phyloP scores from a whole-genome alignment of 805 yeast species.

The Starmera quercuum region DNA sequence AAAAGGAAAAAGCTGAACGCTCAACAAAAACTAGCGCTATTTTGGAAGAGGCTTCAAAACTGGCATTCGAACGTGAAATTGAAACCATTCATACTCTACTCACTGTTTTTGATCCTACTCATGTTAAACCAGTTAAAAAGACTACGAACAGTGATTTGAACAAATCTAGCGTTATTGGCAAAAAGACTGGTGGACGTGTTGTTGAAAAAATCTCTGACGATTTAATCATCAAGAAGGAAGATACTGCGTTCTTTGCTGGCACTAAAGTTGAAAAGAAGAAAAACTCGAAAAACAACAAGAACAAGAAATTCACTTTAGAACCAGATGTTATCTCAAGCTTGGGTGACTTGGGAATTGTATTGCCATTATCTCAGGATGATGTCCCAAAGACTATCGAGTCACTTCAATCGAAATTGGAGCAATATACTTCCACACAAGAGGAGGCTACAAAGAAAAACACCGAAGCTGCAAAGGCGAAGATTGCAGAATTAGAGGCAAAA shows the following conservation, averaged over 20 bases:
- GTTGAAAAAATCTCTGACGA: constrained; percentile 59
- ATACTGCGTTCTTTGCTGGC: constrained; percentile 49
- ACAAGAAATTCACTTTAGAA: constrained; percentile 61
- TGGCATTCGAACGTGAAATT: constrained; percentile 82
- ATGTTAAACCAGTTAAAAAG: constrained; percentile 46
- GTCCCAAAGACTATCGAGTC: constrained; percentile 55
- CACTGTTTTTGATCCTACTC: constrained; percentile 69
- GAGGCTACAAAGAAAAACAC: constrained; percentile 72
- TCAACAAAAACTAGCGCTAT: constrained; percentile 60
- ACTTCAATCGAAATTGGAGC: constrained; percentile 65
- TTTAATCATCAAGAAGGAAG: constrained; percentile 57
- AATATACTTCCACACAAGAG: constrained; percentile 66
- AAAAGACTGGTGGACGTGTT: constrained; percentile 31
- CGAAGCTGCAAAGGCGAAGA: constrained; percentile 69
- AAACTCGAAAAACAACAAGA: constrained; percentile 40
- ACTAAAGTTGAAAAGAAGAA: constrained; percentile 39
- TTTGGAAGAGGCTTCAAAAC: constrained; percentile 65
- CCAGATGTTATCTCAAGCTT: constrained; percentile 73
- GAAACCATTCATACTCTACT: constrained; percentile 67
- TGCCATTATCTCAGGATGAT: constrained; percentile 74
- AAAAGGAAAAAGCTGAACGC: constrained; percentile 42
- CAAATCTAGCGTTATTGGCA: constrained; percentile 20
- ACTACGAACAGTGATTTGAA: constrained; percentile 21
- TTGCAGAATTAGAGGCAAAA: constrained; percentile 56
- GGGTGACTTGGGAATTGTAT: constrained; percentile 64